Conservation (phyloP, 768 basidiomycete genomes). For the Trametopsis cervina region DNA sequence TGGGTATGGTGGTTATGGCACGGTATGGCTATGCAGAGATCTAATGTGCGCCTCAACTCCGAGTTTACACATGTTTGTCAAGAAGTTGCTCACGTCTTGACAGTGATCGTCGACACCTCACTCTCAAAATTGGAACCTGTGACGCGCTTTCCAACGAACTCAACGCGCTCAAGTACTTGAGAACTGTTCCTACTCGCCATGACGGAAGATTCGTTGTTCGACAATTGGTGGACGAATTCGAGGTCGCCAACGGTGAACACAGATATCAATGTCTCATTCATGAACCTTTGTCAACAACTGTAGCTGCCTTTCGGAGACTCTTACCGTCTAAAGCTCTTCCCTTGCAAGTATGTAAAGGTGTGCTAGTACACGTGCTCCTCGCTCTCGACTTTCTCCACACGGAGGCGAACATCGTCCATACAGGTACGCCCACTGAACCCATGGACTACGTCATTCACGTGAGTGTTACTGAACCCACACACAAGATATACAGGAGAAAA, state of each 20-base stretch:
- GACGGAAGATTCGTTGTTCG: background rate
- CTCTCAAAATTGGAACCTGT: background rate
- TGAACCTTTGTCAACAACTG: background rate
- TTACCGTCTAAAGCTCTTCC: background rate
- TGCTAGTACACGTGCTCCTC: background rate
- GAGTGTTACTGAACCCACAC: too few species aligned
- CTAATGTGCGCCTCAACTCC: background rate
- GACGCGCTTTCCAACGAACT: background rate
- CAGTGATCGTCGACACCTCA: background rate
- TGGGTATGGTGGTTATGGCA: constrained; percentile 24
- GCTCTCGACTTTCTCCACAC: constrained; percentile 10
- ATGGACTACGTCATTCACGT: too few species aligned
- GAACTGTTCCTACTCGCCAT: background rate
- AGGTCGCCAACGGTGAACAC: background rate
- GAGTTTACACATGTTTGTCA: background rate
- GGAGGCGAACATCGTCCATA: constrained; percentile 8
- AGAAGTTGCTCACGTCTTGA: background rate
- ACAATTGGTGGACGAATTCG: background rate
- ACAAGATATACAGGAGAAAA: constrained; percentile 13
- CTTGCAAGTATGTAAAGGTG: background rate
- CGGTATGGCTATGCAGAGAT: constrained; percentile 21
- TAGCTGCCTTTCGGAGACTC: background rate
- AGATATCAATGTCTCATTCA: background rate
- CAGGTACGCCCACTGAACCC: constrained; percentile 4
- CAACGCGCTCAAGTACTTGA: background rate